Base-by-base conservation (phyloP, 129 eudicot species). In the Glebionis coronaria region DNA sequence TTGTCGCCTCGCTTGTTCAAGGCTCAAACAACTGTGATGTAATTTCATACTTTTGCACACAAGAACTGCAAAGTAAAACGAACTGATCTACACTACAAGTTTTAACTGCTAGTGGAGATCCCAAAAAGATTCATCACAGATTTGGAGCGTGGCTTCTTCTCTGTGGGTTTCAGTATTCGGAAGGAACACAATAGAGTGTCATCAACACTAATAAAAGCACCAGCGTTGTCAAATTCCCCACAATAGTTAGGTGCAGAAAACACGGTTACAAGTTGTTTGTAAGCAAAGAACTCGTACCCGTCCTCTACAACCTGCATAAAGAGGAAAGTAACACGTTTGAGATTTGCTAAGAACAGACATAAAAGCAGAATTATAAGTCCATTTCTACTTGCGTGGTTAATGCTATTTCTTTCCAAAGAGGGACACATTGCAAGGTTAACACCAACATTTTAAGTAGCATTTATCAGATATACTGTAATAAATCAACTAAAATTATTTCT, bases 201-300 rank as follows among this genome's bases (percentile, higher is more conserved):
- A 49, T 83, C 88, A 42, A 83, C 88, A 65, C 82, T 78, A 47
- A 82, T 78, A 78, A 82, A 78, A 19, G 81, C 85, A 23, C 85
- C 81, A 10, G 52, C 78, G 52, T 69, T 76, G 68, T 76, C 75
- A 72, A 83, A 76, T 49, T 78, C 83, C 61, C 88, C 78, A 62
- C 86, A 51, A 57, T 80, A 75, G 68, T 80, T 74, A 19, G 83
- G 83, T 46, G 83, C 86, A 29, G 86, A 65, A 64, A 77, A 82
- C 61, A 82, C 78, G 4, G 83, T 78, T 28, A 74, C 78, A 9
- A 82, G 76, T 68, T 82, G 86, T 44, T 81, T 73, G 51, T 82
- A 69, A 5, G 83, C 83, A 75, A 82, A 79, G 63, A 82, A 75
- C 72, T 82, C 83, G 44, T 79, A 82, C 59, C 83, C 84, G 49